Evolutionary conservation across 768 basidiomycete genomes (phyloP).

Genomic region (Xerocomus spinulosus): DNA sequence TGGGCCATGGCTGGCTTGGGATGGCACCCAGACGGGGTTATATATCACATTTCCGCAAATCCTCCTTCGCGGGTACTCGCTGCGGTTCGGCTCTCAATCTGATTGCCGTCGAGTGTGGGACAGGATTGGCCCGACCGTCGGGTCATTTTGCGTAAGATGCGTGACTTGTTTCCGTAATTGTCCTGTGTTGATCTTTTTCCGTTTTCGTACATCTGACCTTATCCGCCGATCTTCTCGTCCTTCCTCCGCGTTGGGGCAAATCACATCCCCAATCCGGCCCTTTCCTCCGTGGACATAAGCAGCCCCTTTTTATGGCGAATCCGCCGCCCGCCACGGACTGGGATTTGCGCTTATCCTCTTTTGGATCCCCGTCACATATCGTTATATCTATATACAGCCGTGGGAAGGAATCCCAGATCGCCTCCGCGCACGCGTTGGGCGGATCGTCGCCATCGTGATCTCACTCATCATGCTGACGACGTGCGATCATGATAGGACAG

Average conservation of each 20-base stretch:
- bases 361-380: constrained; percentile 18
- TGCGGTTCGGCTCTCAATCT: not conserved
- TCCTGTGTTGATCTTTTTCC: constrained; percentile 32
- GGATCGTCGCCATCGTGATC: too few relatives aligned
- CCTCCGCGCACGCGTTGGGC: too few relatives aligned
- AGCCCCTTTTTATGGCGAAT: constrained; percentile 13
- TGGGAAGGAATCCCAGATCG: constrained; percentile 44
- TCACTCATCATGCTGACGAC: too few relatives aligned
- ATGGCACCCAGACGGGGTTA: too few relatives aligned
- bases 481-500: constrained; percentile 3
- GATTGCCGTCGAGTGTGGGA: not conserved
- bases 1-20: constrained; percentile 20
- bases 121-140: constrained; percentile 2
- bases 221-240: constrained; percentile 36
- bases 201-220: constrained; percentile 24
- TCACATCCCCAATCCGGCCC: constrained; percentile 19
- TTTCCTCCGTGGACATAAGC: constrained; percentile 30
- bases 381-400: constrained; percentile 47
- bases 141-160: not conserved
- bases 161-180: constrained; percentile 14
- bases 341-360: constrained; percentile 23
- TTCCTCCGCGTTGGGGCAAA: constrained; percentile 19
- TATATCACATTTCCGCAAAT: too few relatives aligned
- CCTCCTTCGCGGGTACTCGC: constrained; percentile 18
- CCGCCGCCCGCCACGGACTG: constrained; percentile 23